Evolutionary conservation across 169 alveolate species (phyloP).

Genomic region (Cryptosporidium ubiquitum): DNA sequence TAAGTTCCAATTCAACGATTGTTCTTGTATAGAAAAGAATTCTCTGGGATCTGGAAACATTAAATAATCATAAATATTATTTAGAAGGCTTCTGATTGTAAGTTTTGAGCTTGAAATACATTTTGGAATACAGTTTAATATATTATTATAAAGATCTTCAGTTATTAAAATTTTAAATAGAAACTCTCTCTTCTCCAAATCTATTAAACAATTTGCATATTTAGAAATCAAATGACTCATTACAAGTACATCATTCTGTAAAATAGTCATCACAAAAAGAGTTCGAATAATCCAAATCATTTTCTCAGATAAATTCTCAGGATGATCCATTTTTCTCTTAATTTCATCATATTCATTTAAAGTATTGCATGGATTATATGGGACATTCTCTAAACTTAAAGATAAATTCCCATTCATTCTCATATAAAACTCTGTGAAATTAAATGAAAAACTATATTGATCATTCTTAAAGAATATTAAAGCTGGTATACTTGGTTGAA

Average conservation of each 20-base stretch:
- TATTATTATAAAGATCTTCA: slow-evolving; percentile 44
- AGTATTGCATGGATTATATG: background rate
- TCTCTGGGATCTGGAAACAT: slow-evolving; percentile 52
- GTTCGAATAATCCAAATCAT: slow-evolving; percentile 31
- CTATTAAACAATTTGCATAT: slow-evolving; percentile 25
- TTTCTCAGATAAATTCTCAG: background rate
- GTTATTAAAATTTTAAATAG: slow-evolving; percentile 22
- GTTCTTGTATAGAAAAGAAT: background rate
- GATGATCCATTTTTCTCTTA: background rate
- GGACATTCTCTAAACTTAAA: background rate
- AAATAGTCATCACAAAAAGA: slow-evolving; percentile 43
- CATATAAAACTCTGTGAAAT: slow-evolving; percentile 83
- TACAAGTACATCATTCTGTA: slow-evolving; percentile 22
- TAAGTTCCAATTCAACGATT: slow-evolving; percentile 5
- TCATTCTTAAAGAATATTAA: slow-evolving; percentile 83
- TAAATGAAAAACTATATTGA: slow-evolving; percentile 81
- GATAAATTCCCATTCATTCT: slow-evolving; percentile 48
- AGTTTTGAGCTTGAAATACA: background rate
- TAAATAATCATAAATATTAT: slow-evolving; percentile 38
- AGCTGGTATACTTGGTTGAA: slow-evolving; percentile 84
- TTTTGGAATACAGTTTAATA: slow-evolving; percentile 49
- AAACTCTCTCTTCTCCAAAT: slow-evolving; percentile 32
- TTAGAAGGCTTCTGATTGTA: slow-evolving; percentile 23
- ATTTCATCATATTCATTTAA: background rate
- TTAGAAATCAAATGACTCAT: background rate